Conservation (phyloP, 2,329 filamentous ascomycete genomes). For the Fusarium paranaense region DNA sequence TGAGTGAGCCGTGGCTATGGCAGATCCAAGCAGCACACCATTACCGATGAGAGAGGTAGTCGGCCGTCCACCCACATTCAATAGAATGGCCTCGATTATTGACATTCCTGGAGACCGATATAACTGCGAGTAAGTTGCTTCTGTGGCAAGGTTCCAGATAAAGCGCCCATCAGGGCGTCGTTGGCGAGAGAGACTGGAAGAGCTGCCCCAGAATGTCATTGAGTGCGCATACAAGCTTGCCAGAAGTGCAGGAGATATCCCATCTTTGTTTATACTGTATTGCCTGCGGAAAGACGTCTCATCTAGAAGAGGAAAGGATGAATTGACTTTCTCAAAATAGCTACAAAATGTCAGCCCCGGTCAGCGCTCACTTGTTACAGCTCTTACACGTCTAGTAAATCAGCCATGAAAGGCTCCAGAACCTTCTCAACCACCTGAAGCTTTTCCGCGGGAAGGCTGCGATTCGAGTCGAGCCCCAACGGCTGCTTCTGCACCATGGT, state of each 20-base stretch:
- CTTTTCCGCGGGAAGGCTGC: constrained; percentile 57
- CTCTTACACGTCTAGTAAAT: constrained; percentile 61
- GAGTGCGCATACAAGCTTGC: constrained; percentile 69
- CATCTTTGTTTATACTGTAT: constrained; percentile 57
- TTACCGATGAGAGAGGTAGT: constrained; percentile 71
- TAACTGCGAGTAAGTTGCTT: constrained; percentile 70
- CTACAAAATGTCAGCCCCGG: constrained; percentile 21
- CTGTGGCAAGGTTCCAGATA: constrained; percentile 71
- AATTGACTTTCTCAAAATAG: constrained; percentile 58
- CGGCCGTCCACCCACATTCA: constrained; percentile 70
- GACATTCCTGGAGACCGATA: constrained; percentile 69
- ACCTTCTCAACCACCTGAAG: constrained; percentile 69
- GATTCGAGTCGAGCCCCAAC: constrained; percentile 53
- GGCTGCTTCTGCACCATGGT: constrained; percentile 60
- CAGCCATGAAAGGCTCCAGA: constrained; percentile 63
- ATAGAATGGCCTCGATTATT: constrained; percentile 66
- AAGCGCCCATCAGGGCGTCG: constrained; percentile 68
- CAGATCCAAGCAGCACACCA: constrained; percentile 61
- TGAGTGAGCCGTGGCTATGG: constrained; percentile 64
- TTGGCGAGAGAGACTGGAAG: constrained; percentile 55
- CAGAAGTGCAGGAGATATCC: constrained; percentile 66
- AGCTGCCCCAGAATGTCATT: constrained; percentile 67
- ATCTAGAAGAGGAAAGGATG: constrained; percentile 72
- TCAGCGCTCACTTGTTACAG: neutral
- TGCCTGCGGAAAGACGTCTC: constrained; percentile 63